Base-by-base conservation (phyloP, 2,329 filamentous ascomycete species). In the Xylariaceae sp. region DNA sequence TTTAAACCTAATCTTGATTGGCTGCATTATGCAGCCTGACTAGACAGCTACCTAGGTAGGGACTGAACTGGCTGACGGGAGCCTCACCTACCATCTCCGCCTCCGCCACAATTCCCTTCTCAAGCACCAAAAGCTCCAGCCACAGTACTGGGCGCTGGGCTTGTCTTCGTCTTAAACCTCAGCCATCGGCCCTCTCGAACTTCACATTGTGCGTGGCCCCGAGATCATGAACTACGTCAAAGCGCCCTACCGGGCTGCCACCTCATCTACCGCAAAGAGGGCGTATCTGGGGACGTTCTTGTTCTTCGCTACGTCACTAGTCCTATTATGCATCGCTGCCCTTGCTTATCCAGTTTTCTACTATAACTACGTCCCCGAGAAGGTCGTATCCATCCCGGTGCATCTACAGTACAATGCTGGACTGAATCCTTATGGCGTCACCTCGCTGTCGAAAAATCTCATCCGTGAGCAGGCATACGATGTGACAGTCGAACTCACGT, bases 401-500 rank as follows among this genome's bases (percentile, higher is more conserved):
- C 69, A 79, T 52, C 60, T 81, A 7, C 78, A 81, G 57, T 81
- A 81, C 61, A 74, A 76, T 34, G 68, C 69, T 45, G 71, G 70
- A 6, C 45, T 59, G n/a, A 70, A 79, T 44, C 77, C 77, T 1
- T 80, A 73, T 48, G 76, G 71, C 43, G 56, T 78, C 37, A 62
- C 69, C 11, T 62, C 68, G 19, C 64, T 81, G 24, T 55, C 63
- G 2, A 62, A 68, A 13, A 72, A 78, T 35, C 68, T 93, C 48
- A 79, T 85, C 51, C 71, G 79, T 15, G 73, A 79, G 35, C 91
- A 96, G 62, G 76, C 83, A 36, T 98, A 98, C 71, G 89, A 97
- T 62, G 76, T 98, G 32, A 74, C 78, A 4, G 73, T 97, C 2
- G 72, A 79, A 17, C 73, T 98, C 24, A 76, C 78, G 3, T 72